Percentiles rank a stretch among this genome's conserved stretches.
phyloP scores from a whole-genome alignment of 768 basidiomycete genomes.

The Lactarius indigo region DNA sequence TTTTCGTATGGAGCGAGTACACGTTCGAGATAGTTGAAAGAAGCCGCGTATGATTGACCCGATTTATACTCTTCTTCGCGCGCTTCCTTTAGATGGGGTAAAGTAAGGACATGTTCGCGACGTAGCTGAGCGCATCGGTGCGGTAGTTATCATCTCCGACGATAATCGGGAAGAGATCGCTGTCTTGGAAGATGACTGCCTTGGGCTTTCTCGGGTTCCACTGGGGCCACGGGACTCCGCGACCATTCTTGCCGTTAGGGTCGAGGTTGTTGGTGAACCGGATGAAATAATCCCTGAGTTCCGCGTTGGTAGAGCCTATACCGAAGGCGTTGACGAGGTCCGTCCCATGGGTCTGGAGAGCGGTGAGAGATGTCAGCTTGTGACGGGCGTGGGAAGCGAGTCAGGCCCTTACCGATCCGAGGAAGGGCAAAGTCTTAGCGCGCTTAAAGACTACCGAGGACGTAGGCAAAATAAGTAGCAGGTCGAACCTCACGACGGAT shows the following conservation, averaged over 20 bases:
- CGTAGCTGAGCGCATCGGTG: conserved; percentile 3
- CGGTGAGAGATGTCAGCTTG: background rate
- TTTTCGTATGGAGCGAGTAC: background rate
- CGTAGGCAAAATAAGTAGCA: background rate
- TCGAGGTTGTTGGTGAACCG: conserved; percentile 21
- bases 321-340: conserved; percentile 18
- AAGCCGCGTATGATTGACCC: background rate
- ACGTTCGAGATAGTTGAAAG: background rate
- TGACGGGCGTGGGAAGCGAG: no score
- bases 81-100: conserved; percentile 15
- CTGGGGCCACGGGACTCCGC: conserved; percentile 19
- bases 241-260: conserved; percentile 18
- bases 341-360: conserved; percentile 4
- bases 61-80: background rate
- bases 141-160: conserved; percentile 21
- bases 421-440: conserved; percentile 10
- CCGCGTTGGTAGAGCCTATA: background rate
- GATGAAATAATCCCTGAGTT: conserved; percentile 23
- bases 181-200: conserved; percentile 20
- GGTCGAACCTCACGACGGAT: no score
- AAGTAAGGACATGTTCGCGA: conserved; percentile 19
- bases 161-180: conserved; percentile 1
- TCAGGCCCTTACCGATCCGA: conserved; percentile 19
- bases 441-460: conserved; percentile 20
- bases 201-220: conserved; percentile 17